Evolutionary conservation across 495 filamentous ascomycete genomes (phyloP), one percentile per base, ranked within the genome.

Genomic region (Aspergillus egyptiacus): DNA sequence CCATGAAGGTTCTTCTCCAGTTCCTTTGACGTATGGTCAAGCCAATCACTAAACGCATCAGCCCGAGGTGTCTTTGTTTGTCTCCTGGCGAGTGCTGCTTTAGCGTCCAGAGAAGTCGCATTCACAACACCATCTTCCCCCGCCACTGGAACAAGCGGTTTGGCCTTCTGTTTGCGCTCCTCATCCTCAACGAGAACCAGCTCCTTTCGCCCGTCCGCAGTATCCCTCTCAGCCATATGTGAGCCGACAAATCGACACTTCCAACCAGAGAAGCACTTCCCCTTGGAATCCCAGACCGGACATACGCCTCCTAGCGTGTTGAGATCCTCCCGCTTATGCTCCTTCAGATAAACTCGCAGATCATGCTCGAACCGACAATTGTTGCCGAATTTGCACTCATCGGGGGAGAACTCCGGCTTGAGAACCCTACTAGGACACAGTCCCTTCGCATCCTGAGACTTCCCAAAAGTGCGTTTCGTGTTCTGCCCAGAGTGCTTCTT

Each of bases 161-260:
- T 59, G 13, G 60, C 65, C 28, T 69, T 71, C 28, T 65, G 59
- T 59, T 72, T 73, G 48, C 68, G 67, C 49, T 72, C 70, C 40
- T 75, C 70, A 45, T 80, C 72, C 48, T 78, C 70, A 28, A 85
- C 55, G 28, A 96, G 76, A 7, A 90, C 69, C 28, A 98, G 70
- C 64, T 97, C 91, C 46, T 84, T 87, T 48, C 77, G 76, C 6
- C 89, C 91, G 62, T 93, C 89, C 37, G 79, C 79, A 5, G 69
- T 78, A 41, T 83, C 77, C 20, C 85, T 63, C 65, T 95, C 88
- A 41, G 80, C 73, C 51, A 84, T 86, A 63, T 98, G 93, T 30
- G 85, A 89, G 41, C 73, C 74, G 13, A 87, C 83, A 58, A 95
- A 89, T 10, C 91, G 86, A 63, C 93, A 98, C 58, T 86, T 94